Evolutionary conservation across 2,329 filamentous ascomycete genomes (phyloP), one percentile per base, ranked within the genome.

Genomic region (Dryadomyces quercivorus): DNA sequence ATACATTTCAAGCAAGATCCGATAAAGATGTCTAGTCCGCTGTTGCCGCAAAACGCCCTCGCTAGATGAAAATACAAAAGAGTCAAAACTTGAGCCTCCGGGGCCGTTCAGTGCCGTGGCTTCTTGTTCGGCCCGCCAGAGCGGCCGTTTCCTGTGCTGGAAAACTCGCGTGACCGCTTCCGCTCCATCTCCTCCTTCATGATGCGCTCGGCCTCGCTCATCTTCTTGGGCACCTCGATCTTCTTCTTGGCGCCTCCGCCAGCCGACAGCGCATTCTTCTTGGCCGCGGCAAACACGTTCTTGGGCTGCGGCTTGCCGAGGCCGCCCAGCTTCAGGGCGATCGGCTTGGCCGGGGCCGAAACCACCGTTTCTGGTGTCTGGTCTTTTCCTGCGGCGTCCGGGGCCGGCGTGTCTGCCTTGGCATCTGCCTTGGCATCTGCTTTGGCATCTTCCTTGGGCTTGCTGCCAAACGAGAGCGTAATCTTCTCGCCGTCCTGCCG

Each of bases 151-250:
- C 53, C 51, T 10, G 43, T 31, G 34, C 50, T 1, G 67, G 67
- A 4, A 65, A 50, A 65, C 10, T 74, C 76, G 50, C 80, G 72
- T 38, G 74, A 69, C 54, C 84, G 75, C 65, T 89, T 90, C 59
- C 77, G 75, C 61, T 89, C 85, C 68, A 88, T 76, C 64, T 91
- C 86, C 62, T 87, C 85, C 67, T 85, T 88, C 90, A 95, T 95
- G 63, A 93, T 94, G 53, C 85, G 78, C 69, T 92, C 89, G 3
- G 84, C 85, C 65, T 94, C 88, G 63, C 86, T 92, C 79, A 95
- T 92, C 63, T 87, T 93, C 74, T 87, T 89, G 2, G 82, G 83
- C 54, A 78, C 77, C 58, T 81, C 81, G 36, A 71, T 62, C 65
- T 88, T 88, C 68, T 88, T 88, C 3, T 76, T 71, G 1, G 67